These are phyloP conservation scores for Rosa chinensis DNA, from an alignment of 306 rosid species.

Conservation along the genomic window DNA sequence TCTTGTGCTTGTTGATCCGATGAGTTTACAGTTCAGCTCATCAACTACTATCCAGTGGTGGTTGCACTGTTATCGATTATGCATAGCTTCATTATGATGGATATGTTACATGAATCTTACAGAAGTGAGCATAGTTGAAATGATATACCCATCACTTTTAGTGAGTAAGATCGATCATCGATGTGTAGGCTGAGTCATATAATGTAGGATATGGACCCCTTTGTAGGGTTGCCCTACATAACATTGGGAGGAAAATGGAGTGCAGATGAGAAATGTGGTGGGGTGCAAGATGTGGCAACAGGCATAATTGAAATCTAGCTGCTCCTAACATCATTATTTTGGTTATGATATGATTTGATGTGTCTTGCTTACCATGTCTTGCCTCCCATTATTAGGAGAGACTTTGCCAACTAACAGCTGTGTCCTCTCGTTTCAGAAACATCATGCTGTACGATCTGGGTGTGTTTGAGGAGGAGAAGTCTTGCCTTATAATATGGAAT, in stretches of 20 bases:
- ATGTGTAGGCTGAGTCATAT: constrained; percentile 5
- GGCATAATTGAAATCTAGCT: constrained; percentile 39
- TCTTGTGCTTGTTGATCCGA: not conserved
- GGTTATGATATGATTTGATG: constrained; percentile 36
- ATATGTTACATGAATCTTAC: not conserved
- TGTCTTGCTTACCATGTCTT: not conserved
- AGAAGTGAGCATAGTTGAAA: not conserved
- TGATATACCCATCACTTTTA: not conserved
- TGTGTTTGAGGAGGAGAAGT: constrained; percentile 15
- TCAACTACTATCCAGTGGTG: not conserved
- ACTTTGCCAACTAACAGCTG: constrained; percentile 38
- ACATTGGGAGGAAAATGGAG: not conserved
- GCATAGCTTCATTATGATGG: not conserved
- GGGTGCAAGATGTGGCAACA: constrained; percentile 18
- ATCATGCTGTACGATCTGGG: constrained; percentile 19
- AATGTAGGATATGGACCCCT: constrained; percentile 6
- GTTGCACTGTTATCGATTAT: not conserved
- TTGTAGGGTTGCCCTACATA: constrained; percentile 1
- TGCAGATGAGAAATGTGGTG: constrained; percentile 31
- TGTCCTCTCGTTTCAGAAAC: constrained; percentile 31
- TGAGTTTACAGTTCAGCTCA: not conserved
- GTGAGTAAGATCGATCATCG: not conserved
- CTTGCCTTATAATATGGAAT: not conserved
- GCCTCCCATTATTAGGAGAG: constrained; percentile 19
- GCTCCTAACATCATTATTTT: constrained; percentile 35